Evolutionary conservation across 2,329 filamentous ascomycete genomes (phyloP).

Genomic region (Scedosporium boydii): DNA sequence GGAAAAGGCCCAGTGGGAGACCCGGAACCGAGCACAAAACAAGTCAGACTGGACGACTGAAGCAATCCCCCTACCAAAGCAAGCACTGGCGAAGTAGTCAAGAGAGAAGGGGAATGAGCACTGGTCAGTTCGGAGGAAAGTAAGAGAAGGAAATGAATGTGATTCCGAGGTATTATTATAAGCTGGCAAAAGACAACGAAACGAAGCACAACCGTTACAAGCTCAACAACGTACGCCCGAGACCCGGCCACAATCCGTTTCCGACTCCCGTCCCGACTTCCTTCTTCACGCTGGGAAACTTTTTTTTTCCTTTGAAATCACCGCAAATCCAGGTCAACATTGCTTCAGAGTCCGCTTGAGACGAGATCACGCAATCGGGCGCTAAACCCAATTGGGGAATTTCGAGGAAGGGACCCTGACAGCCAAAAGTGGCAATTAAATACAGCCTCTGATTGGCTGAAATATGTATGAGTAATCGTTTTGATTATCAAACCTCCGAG

Average conservation of each 20-base stretch:
- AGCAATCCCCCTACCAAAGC: background rate
- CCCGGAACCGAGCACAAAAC: background rate
- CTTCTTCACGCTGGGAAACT: background rate
- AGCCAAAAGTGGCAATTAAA: background rate
- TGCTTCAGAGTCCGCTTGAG: conserved; percentile 3
- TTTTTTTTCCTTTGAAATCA: conserved; percentile 1
- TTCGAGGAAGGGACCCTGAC: background rate
- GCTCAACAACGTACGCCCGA: background rate
- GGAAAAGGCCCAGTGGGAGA: background rate
- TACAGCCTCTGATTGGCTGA: background rate
- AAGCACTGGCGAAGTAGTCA: background rate
- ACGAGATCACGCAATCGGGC: conserved; percentile 6
- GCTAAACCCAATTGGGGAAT: conserved; percentile 1
- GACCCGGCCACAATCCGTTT: background rate
- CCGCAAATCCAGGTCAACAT: conserved; percentile 2
- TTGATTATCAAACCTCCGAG: background rate
- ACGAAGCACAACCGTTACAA: background rate
- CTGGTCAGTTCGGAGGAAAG: background rate
- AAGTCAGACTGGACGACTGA: background rate
- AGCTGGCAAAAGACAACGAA: background rate
- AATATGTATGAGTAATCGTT: background rate
- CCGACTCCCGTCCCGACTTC: background rate
- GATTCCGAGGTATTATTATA: background rate
- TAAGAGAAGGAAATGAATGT: background rate
- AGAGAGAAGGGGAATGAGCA: background rate